A percentile compares a stretch with the other conserved stretches of the same genome.
These are phyloP conservation scores for Vanrija sp. DNA, from an alignment of 1,284 basidiomycete species.

Conservation along the genomic window DNA sequence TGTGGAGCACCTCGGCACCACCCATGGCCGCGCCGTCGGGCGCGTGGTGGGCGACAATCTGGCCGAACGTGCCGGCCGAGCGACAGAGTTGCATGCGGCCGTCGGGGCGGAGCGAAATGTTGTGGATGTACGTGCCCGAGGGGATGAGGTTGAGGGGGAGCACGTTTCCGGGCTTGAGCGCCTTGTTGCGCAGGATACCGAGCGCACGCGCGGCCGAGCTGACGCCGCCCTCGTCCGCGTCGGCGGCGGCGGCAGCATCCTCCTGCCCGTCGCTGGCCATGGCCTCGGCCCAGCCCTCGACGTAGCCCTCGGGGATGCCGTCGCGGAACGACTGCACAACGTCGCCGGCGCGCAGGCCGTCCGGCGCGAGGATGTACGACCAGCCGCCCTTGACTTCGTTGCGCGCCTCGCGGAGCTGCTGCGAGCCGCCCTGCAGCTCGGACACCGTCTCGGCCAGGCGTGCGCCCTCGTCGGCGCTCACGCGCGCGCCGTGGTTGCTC, in stretches of 20 bases:
- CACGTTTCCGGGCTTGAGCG: conserved; percentile 88
- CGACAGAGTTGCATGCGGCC: conserved; percentile 82
- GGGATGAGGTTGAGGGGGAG: conserved; percentile 89
- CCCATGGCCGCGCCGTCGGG: conserved; percentile 51
- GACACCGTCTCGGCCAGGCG: conserved; percentile 26
- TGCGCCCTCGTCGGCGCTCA: conserved; percentile 25
- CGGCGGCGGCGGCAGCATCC: conserved; percentile 32
- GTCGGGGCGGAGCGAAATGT: conserved; percentile 68
- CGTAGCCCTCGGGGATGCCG: conserved; percentile 71
- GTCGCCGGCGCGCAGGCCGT: conserved; percentile 83
- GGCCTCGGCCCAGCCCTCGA: conserved; percentile 60
- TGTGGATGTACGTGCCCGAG: conserved; percentile 85
- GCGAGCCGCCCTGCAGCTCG: conserved; percentile 11
- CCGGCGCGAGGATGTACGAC: conserved; percentile 88
- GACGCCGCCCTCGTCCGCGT: conserved; percentile 49
- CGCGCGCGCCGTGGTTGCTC: conserved; percentile 34
- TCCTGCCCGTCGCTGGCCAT: not conserved
- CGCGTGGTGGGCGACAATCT: conserved; percentile 65
- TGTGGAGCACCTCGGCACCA: conserved; percentile 37
- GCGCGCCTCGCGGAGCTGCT: conserved; percentile 12
- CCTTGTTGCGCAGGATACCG: conserved; percentile 78
- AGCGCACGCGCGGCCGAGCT: conserved; percentile 54
- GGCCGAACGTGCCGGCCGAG: conserved; percentile 81
- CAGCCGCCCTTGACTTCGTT: conserved; percentile 46
- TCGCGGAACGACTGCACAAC: conserved; percentile 80